Percentiles rank a stretch among this genome's conserved stretches.
phyloP scores from a whole-genome alignment of 257 asterid species.

The Schizonepeta tenuifolia region DNA sequence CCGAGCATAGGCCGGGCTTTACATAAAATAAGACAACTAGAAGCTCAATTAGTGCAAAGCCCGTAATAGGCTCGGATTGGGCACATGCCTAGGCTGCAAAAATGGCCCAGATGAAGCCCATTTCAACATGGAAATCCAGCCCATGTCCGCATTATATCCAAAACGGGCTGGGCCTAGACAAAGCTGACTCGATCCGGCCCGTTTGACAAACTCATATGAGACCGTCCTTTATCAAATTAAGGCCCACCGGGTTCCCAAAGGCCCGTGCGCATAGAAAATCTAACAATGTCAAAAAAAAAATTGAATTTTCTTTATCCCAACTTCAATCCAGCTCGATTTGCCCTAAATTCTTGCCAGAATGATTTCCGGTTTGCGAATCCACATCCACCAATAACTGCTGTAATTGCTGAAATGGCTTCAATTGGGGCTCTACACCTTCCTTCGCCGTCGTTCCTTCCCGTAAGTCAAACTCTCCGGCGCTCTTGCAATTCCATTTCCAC shows the following conservation, averaged over 20 bases:
- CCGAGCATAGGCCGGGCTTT: too few relatives aligned
- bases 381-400: slow-evolving; percentile 20
- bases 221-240: background rate
- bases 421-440: slow-evolving; percentile 45
- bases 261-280: background rate
- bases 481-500: background rate
- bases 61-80: too few relatives aligned
- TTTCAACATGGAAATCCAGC: too few relatives aligned
- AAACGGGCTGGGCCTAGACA: too few relatives aligned
- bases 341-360: slow-evolving; percentile 37
- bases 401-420: slow-evolving; percentile 50
- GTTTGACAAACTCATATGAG: too few relatives aligned
- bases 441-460: slow-evolving; percentile 43
- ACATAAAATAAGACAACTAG: too few relatives aligned
- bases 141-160: too few relatives aligned
- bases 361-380: slow-evolving; percentile 28
- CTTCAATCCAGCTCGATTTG: slow-evolving; percentile 26
- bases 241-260: background rate
- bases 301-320: background rate
- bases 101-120: too few relatives aligned
- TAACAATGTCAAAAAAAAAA: too few relatives aligned
- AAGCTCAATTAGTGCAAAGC: too few relatives aligned
- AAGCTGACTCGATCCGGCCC: too few relatives aligned
- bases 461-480: slow-evolving; percentile 31
- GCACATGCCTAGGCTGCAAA: too few relatives aligned